These are phyloP conservation scores for Hymenotorrendiella dingleyae DNA, from an alignment of 2,329 filamentous ascomycete genomes.

Conservation along the genomic window DNA sequence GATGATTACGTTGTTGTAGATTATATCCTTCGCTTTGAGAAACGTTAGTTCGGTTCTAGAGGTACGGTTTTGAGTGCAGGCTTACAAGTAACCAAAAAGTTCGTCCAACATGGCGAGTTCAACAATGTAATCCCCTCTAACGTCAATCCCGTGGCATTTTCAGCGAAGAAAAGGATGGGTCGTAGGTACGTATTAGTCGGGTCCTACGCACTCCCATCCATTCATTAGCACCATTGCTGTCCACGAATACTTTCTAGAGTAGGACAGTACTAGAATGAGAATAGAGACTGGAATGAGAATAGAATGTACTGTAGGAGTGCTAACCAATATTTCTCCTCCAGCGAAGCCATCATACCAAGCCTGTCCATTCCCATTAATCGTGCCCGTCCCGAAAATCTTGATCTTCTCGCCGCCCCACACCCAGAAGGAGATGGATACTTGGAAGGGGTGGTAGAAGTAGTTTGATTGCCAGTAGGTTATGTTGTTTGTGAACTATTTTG, in stretches of 20 bases:
- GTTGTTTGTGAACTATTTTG: constrained; percentile 56
- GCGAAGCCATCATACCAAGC: constrained; percentile 24
- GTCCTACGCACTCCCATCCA: constrained; percentile 30
- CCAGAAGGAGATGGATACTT: constrained; percentile 55
- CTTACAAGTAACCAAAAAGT: constrained; percentile 51
- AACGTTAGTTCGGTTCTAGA: too few species aligned
- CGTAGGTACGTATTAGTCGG: constrained; percentile 50
- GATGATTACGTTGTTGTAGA: constrained; percentile 48
- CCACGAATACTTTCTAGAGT: too few species aligned
- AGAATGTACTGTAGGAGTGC: neutral
- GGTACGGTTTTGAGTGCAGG: neutral
- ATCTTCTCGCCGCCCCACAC: constrained; percentile 58
- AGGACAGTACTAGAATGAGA: too few species aligned
- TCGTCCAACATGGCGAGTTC: constrained; percentile 59
- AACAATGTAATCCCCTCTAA: constrained; percentile 54
- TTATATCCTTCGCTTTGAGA: constrained; percentile 45
- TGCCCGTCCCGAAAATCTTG: constrained; percentile 51
- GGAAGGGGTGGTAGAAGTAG: constrained; percentile 44
- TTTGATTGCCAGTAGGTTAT: constrained; percentile 59
- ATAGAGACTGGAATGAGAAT: too few species aligned
- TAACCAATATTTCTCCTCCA: constrained; percentile 38
- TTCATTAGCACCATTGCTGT: neutral
- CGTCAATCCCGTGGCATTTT: constrained; percentile 52
- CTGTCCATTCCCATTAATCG: constrained; percentile 21
- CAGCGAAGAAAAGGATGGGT: constrained; percentile 54